Base-by-base conservation (phyloP, 192 early-diverging fungal genomes). In the Linnemannia elongata region DNA sequence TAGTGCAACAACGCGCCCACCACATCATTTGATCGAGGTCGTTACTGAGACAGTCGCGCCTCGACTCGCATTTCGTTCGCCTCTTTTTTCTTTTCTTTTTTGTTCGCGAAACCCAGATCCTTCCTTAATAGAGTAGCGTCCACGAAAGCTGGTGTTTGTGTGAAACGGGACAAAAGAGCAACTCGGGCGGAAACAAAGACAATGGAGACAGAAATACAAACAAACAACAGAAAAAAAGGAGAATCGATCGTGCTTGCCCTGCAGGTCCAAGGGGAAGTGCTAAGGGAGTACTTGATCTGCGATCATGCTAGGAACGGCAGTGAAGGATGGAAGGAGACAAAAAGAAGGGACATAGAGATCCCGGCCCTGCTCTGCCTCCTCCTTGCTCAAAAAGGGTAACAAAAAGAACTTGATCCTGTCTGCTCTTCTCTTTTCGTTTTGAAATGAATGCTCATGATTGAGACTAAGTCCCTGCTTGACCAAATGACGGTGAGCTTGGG, bases 21-120 rank as follows among this genome's bases (percentile, higher is more conserved):
- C 49, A 52, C 49, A 35, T 44, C 12, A 27, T 22, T 27, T 66
- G 60, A 33, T 66, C 27, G 60, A 30, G 2, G 57, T 33, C 60
- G n/a, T 60, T 30, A 66, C 60, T 27, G 60, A 66, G 60, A 66
- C 60, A 15, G 60, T 66, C 60, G 55, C 55, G 49, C 49, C 49
- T 52, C 20, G 49, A 5, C n/a, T 57, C 24, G 55, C n/a, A 12
- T 57, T 57, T 66, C 22, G 24, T 27, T 30, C 55, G 55, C 55
- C 55, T 27, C n/a, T 8, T 33, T 15, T 66, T 35, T 27, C 0
- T 66, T 15, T 6, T 66, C 12, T 4, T 33, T 15, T 24, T 12
- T 72, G 17, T 41, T 27, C 36, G n/a, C 12, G 8, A 12, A 70
- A 36, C 27, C 5, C 36, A 70, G 22, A 70, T 38, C 35, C 10